Evolutionary conservation across 1,284 basidiomycete genomes (phyloP).

Genomic region (Cryptococcus amylolentus): DNA sequence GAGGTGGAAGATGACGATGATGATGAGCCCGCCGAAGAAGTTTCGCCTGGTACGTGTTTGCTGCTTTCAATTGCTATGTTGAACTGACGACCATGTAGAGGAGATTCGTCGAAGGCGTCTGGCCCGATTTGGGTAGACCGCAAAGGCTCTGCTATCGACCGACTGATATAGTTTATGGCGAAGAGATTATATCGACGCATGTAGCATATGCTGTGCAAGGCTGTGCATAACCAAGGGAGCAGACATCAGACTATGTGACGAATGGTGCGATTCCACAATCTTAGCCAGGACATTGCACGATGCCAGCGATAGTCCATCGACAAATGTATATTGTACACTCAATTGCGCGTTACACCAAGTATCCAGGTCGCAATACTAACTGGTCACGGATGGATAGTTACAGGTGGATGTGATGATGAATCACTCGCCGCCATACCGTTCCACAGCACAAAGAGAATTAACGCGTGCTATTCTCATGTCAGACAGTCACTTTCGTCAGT

Average conservation of each 20-base stretch:
- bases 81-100: constrained; percentile 55
- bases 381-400: constrained; percentile 26
- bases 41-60: constrained; percentile 35
- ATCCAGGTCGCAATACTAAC: not conserved
- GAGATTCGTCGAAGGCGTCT: constrained; percentile 72
- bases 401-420: constrained; percentile 20
- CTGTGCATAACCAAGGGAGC: no score
- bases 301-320: not conserved
- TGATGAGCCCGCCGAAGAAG: constrained; percentile 41
- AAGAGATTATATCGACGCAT: no score
- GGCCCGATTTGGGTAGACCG: constrained; percentile 59
- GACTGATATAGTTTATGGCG: no score
- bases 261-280: no score
- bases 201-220: no score
- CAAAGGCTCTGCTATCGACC: no score
- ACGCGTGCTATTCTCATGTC: constrained; percentile 29
- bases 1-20: constrained; percentile 39
- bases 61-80: not conserved
- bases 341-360: not conserved
- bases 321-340: constrained; percentile 2
- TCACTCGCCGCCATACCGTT: constrained; percentile 44
- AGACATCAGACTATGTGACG: no score
- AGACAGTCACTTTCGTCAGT: not conserved
- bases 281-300: not conserved
- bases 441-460: constrained; percentile 45